Conservation (phyloP, 495 filamentous ascomycete species). For the Symbiotaphrina buchneri region DNA sequence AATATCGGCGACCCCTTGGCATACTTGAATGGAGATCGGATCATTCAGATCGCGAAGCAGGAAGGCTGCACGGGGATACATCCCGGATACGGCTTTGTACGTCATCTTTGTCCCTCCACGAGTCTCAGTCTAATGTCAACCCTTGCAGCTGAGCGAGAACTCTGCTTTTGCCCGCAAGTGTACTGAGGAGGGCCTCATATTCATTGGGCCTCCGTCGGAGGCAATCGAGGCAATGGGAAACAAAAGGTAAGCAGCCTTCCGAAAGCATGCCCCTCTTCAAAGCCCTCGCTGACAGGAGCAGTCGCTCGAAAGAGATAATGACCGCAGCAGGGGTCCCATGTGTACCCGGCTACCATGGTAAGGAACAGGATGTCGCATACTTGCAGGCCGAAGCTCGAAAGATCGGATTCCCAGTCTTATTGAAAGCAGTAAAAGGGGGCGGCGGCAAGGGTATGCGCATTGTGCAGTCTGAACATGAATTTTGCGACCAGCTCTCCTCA, state of each 20-base stretch:
- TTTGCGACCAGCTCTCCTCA: constrained; percentile 57
- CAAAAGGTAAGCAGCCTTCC: constrained; percentile 38
- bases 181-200: constrained; percentile 73
- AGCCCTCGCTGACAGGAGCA: constrained; percentile 8
- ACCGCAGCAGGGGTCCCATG: constrained; percentile 78
- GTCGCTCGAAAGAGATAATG: constrained; percentile 87
- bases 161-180: constrained; percentile 74
- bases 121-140: background rate
- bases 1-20: constrained; percentile 61
- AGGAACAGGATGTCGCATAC: constrained; percentile 51
- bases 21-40: constrained; percentile 83
- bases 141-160: constrained; percentile 52
- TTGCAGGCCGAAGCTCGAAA: constrained; percentile 52
- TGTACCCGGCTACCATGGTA: constrained; percentile 87
- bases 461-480: constrained; percentile 47
- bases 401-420: constrained; percentile 77
- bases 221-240: constrained; percentile 97
- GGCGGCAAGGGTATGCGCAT: constrained; percentile 99
- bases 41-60: constrained; percentile 67
- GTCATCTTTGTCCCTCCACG: constrained; percentile 7
- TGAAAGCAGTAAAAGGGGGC: constrained; percentile 93
- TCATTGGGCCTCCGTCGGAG: constrained; percentile 79
- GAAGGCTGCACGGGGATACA: constrained; percentile 79
- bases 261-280: background rate
- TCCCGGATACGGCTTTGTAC: constrained; percentile 88